These are phyloP conservation scores for Aspergillus sp. DNA, from an alignment of 2,329 filamentous ascomycete species.

Conservation along the genomic window DNA sequence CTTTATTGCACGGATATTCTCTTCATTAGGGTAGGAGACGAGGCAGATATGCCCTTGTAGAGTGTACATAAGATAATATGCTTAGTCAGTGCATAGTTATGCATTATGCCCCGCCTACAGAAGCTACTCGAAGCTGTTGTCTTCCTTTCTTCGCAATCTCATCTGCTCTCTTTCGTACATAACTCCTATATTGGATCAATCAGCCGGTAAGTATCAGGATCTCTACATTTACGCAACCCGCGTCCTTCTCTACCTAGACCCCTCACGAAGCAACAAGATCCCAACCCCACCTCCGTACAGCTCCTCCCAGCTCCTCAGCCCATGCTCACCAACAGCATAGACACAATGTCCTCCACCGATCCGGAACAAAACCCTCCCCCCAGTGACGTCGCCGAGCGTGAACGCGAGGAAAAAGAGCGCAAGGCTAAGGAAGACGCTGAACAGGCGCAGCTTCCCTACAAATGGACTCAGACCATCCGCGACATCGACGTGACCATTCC, in stretches of 20 bases:
- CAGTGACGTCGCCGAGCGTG: slow-evolving; percentile 46
- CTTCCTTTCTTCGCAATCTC: too few relatives aligned
- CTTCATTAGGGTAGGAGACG: too few relatives aligned
- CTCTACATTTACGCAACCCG: neutral
- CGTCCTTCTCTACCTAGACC: neutral
- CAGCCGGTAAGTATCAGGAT: too few relatives aligned
- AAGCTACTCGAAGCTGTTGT: neutral
- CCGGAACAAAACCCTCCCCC: slow-evolving; percentile 29
- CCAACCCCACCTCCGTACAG: neutral
- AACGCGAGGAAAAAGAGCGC: slow-evolving; percentile 55
- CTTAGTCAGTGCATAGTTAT: too few relatives aligned
- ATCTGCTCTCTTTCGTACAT: too few relatives aligned
- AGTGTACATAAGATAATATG: too few relatives aligned
- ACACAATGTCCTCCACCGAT: slow-evolving; percentile 29
- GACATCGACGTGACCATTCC: slow-evolving; percentile 78
- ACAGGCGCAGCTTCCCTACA: slow-evolving; percentile 90
- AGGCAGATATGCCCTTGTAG: too few relatives aligned
- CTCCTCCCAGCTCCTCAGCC: too few relatives aligned
- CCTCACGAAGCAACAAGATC: neutral
- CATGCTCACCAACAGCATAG: neutral
- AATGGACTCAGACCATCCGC: slow-evolving; percentile 90
- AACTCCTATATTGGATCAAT: too few relatives aligned
- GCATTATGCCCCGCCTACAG: neutral
- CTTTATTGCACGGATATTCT: too few relatives aligned
- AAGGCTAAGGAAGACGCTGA: slow-evolving; percentile 76